These are phyloP conservation scores for Macrophomina tecta DNA, from an alignment of 2,329 filamentous ascomycete genomes.

Conservation along the genomic window DNA sequence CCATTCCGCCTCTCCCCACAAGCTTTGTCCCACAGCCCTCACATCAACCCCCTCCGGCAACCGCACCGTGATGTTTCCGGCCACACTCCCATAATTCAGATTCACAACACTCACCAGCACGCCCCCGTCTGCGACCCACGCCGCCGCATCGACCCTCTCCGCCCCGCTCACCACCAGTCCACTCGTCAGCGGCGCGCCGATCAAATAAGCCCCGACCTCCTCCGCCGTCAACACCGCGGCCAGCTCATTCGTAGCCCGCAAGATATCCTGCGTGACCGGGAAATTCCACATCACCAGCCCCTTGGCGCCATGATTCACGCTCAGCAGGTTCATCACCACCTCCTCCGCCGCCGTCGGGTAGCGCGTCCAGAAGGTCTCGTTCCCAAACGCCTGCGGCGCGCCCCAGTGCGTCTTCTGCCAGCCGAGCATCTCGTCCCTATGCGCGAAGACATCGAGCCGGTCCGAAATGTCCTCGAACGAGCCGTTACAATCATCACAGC, in stretches of 20 bases:
- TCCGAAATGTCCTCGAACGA: constrained; percentile 58
- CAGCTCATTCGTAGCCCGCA: constrained; percentile 44
- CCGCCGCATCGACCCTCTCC: constrained; percentile 47
- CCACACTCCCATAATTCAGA: constrained; percentile 37
- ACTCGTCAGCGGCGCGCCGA: constrained; percentile 40
- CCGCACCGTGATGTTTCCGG: constrained; percentile 28
- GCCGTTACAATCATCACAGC: constrained; percentile 66
- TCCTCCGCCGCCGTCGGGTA: constrained; percentile 54
- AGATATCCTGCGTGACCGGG: constrained; percentile 41
- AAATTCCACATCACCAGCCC: constrained; percentile 58
- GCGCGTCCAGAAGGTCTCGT: constrained; percentile 53
- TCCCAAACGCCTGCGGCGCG: constrained; percentile 57
- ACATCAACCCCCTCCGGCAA: constrained; percentile 30
- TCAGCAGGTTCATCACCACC: constrained; percentile 55
- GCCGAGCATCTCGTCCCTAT: constrained; percentile 50
- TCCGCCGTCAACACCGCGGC: constrained; percentile 47
- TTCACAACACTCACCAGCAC: constrained; percentile 50
- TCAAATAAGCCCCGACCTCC: constrained; percentile 45
- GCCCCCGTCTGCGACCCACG: constrained; percentile 46
- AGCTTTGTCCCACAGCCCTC: not conserved
- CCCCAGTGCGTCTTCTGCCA: constrained; percentile 56
- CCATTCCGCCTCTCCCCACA: constrained; percentile 1
- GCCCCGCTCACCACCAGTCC: constrained; percentile 33
- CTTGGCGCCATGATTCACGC: constrained; percentile 58
- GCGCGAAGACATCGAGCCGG: constrained; percentile 50